Base-by-base conservation (phyloP, 1,284 basidiomycete species). In the Naganishia sp. region DNA sequence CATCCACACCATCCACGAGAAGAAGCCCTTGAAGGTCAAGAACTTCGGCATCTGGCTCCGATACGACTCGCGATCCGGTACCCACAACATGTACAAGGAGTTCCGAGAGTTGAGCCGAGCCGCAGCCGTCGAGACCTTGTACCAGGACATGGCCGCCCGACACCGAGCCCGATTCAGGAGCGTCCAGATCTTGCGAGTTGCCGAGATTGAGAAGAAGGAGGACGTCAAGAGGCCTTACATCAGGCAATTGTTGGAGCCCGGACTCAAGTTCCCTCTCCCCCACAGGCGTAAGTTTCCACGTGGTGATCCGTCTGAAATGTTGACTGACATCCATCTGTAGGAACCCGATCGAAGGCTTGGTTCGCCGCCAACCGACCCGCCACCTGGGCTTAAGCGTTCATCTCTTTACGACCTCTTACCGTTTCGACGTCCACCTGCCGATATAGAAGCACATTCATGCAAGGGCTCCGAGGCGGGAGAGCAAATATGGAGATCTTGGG, bases 31-130 rank as follows among this genome's bases (percentile, higher is more conserved):
- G 81, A 94, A 95, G 85, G 90, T 97, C 81, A 99, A 99, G 88
- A 98, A 97, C 90, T 98, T 99, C 79, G 96, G 94, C 76, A 92
- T 99, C 84, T 99, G 95, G 95, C 83, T 99, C 80, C 92, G 96
- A 75, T 99, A 99, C 84, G 95, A 96, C 83, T 96, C 94, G 67
- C 92, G 93, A 76, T 95, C 92, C 57, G 94, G 94, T 71, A 97
- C 94, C 66, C 94, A 96, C 88, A 96, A 97, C 87, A 84, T 85
- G 84, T 84, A 85, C 83, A 85, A 86, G 82, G 95, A 99, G 85
- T 98, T 92, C 90, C 92, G 94, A 78, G 95, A 96, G 74, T 88
- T 99, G 73, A 87, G 86, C 75, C 90, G 96, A 73, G 89, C 92
- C 69, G 94, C 93, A 81, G 95, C 96, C 70, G 96, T 98, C 79